Evolutionary conservation across 2,329 filamentous ascomycete genomes (phyloP).

Genomic region (Venturia carpophila): DNA sequence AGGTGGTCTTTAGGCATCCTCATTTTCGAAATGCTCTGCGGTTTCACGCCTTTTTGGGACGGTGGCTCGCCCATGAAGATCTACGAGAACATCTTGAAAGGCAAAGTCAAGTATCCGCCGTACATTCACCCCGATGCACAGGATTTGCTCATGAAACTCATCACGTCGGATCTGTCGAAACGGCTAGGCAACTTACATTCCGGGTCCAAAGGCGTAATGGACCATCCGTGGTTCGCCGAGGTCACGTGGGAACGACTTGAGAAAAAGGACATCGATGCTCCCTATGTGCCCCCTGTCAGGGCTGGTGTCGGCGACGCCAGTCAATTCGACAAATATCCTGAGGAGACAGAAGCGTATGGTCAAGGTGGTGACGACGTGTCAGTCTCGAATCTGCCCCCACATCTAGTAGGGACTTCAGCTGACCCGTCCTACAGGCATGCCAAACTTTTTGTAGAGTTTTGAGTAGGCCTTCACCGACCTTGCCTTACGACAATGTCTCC

Average conservation of each 20-base stretch:
- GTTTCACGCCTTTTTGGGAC: slow-evolving; percentile 99
- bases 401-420: slow-evolving; percentile 8
- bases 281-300: slow-evolving; percentile 92
- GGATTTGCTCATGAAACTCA: slow-evolving; percentile 83
- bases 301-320: slow-evolving; percentile 91
- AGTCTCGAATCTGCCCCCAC: slow-evolving; percentile 37
- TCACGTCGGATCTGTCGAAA: slow-evolving; percentile 92
- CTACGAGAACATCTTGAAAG: slow-evolving; percentile 97
- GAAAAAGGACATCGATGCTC: slow-evolving; percentile 95
- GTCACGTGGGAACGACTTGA: slow-evolving; percentile 94
- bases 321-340: slow-evolving; percentile 96
- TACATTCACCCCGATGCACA: slow-evolving; percentile 94
- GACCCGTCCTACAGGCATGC: slow-evolving; percentile 8
- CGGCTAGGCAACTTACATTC: slow-evolving; percentile 88
- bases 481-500: background rate
- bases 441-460: slow-evolving; percentile 18
- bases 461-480: background rate
- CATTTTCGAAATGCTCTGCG: slow-evolving; percentile 99
- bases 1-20: slow-evolving; percentile 98
- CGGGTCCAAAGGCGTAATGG: slow-evolving; percentile 87
- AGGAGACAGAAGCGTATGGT: slow-evolving; percentile 92
- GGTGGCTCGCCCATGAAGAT: slow-evolving; percentile 97
- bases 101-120: slow-evolving; percentile 89
- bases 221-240: slow-evolving; percentile 91
- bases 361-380: slow-evolving; percentile 73